Conservation (phyloP, 1,284 basidiomycete species). For the Melampsora abietis-canadensis region DNA sequence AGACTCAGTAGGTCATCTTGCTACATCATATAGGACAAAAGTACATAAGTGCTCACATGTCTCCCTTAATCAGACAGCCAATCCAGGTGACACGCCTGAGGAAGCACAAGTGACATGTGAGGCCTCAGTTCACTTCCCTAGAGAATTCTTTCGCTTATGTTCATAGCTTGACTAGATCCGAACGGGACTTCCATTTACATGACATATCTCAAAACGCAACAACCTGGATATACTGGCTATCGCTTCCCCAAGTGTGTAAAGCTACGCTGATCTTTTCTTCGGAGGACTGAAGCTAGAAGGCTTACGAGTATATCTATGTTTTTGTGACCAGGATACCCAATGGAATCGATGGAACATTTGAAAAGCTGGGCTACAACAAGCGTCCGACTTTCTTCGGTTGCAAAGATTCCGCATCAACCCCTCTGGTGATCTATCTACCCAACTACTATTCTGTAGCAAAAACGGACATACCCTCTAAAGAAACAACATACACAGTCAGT, state of each 20-base stretch:
- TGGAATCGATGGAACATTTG: constrained; percentile 28
- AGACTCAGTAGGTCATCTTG: constrained; percentile 29
- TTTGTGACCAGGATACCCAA: constrained; percentile 30
- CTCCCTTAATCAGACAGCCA: not conserved
- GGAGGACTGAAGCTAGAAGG: not conserved
- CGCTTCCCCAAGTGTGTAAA: constrained; percentile 28
- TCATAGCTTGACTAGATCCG: constrained; percentile 12
- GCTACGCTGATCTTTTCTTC: not conserved
- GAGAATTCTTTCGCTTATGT: not conserved
- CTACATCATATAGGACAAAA: too few species aligned
- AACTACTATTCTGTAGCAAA: constrained; percentile 34
- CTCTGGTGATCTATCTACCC: constrained; percentile 34
- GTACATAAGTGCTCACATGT: not conserved
- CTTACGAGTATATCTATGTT: not conserved
- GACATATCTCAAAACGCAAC: constrained; percentile 18
- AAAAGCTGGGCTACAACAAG: constrained; percentile 21
- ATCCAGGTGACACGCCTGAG: constrained; percentile 7
- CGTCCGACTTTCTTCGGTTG: constrained; percentile 41
- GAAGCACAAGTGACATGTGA: constrained; percentile 10
- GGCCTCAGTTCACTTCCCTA: not conserved
- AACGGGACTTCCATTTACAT: constrained; percentile 37
- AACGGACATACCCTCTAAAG: constrained; percentile 17
- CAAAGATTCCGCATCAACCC: not conserved
- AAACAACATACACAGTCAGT: constrained; percentile 29
- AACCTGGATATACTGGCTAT: constrained; percentile 26